phyloP scores from a whole-genome alignment of 345 rosid species.

The Kernera saxatilis region DNA sequence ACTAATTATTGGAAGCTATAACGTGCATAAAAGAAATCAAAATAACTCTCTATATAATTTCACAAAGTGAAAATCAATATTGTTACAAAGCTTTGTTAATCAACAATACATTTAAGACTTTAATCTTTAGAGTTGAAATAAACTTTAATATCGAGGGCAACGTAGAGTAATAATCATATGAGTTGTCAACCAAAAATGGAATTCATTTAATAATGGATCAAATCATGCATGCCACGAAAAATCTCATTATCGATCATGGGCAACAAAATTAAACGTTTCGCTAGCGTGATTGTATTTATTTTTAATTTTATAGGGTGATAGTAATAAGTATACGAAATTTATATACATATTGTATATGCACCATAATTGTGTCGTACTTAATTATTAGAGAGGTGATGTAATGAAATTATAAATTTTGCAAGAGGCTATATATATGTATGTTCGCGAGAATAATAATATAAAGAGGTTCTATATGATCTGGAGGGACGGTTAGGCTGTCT shows the following conservation, averaged over 20 bases:
- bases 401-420: background rate
- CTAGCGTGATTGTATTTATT: background rate
- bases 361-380: constrained; percentile 3
- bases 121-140: background rate
- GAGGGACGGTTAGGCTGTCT: constrained; percentile 26
- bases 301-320: background rate
- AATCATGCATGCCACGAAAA: constrained; percentile 22
- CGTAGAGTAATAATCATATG: background rate
- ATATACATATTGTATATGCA: background rate
- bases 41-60: no score
- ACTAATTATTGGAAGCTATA: background rate
- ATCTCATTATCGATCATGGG: background rate
- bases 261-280: constrained; percentile 4
- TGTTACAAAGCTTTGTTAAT: background rate
- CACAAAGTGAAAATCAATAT: background rate
- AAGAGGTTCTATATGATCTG: constrained; percentile 6
- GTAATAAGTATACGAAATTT: background rate
- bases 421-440: background rate
- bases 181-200: constrained; percentile 11
- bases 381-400: constrained; percentile 13
- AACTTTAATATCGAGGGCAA: background rate
- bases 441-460: background rate
- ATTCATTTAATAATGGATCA: background rate
- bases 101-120: background rate
- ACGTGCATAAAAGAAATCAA: background rate